These are phyloP conservation scores for Delonix regia DNA, from an alignment of 306 rosid genomes.

Conservation along the genomic window DNA sequence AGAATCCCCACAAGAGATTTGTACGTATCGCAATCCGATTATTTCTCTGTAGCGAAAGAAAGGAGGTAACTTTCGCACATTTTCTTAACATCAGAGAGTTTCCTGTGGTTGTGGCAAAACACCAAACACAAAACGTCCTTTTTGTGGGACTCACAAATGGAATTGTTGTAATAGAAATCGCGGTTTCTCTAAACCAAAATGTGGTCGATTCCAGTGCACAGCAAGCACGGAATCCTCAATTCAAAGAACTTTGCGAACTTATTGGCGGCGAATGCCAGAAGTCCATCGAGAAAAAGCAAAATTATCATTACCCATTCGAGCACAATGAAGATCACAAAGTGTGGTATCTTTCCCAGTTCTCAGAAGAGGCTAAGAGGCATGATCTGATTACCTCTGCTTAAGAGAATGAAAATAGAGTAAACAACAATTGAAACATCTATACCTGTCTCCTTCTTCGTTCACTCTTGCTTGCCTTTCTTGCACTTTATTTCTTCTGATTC, in stretches of 20 bases:
- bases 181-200: constrained; percentile 50
- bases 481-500: no score
- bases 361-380: no score
- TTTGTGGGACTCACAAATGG: constrained; percentile 78
- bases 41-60: constrained; percentile 76
- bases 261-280: constrained; percentile 66
- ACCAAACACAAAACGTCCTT: constrained; percentile 74
- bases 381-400: no score
- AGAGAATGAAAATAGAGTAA: no score
- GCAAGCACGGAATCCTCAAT: constrained; percentile 66
- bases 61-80: constrained; percentile 91
- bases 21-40: constrained; percentile 68
- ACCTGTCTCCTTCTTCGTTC: no score
- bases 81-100: constrained; percentile 65
- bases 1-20: constrained; percentile 84
- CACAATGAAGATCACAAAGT: constrained; percentile 60
- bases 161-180: constrained; percentile 73
- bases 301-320: constrained; percentile 84
- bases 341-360: constrained; percentile 69
- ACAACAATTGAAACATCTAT: no score
- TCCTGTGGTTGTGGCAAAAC: constrained; percentile 80
- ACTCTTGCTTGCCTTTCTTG: no score
- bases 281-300: constrained; percentile 72
- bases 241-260: constrained; percentile 83
- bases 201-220: constrained; percentile 83